Conservation (phyloP, 805 yeast species). For the Sugiyamaella smithiae region DNA sequence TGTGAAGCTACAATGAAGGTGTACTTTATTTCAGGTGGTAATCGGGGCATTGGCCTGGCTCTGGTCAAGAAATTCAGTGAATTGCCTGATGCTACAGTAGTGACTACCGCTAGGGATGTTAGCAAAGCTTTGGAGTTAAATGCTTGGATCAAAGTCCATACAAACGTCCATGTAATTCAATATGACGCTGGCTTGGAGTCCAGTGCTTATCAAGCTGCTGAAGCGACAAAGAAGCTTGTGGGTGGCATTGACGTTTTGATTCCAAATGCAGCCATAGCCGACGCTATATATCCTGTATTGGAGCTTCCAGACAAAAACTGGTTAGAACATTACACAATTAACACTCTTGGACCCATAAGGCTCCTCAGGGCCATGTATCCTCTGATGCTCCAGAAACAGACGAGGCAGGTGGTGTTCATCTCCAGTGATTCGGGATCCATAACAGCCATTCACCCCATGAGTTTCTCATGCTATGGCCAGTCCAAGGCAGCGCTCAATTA, state of each 20-base stretch:
- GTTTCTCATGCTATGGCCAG: conserved; percentile 35
- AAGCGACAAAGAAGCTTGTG: conserved; percentile 17
- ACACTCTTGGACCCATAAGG: conserved; percentile 30
- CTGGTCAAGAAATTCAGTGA: conserved; percentile 32
- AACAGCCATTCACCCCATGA: conserved; percentile 18
- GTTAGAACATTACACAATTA: conserved; percentile 26
- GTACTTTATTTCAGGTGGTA: conserved; percentile 36
- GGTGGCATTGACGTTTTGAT: conserved; percentile 31
- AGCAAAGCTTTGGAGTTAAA: conserved; percentile 18
- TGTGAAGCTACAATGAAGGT: no score
- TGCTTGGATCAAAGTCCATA: conserved; percentile 10
- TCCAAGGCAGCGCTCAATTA: conserved; percentile 42
- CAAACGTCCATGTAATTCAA: conserved; percentile 29
- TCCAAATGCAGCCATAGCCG: conserved; percentile 31
- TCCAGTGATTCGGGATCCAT: conserved; percentile 33
- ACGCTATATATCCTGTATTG: conserved; percentile 11
- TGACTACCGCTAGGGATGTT: conserved; percentile 26
- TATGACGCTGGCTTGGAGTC: conserved; percentile 23
- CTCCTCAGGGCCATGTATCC: conserved; percentile 27
- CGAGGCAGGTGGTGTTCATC: conserved; percentile 31
- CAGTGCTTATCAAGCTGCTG: conserved; percentile 20
- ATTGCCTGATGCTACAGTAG: conserved; percentile 22
- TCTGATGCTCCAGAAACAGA: conserved; percentile 22
- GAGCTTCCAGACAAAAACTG: conserved; percentile 14
- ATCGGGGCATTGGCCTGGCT: conserved; percentile 38